These are phyloP conservation scores for Eucalyptus lansdowneana DNA, from an alignment of 345 rosid genomes.

Conservation along the genomic window DNA sequence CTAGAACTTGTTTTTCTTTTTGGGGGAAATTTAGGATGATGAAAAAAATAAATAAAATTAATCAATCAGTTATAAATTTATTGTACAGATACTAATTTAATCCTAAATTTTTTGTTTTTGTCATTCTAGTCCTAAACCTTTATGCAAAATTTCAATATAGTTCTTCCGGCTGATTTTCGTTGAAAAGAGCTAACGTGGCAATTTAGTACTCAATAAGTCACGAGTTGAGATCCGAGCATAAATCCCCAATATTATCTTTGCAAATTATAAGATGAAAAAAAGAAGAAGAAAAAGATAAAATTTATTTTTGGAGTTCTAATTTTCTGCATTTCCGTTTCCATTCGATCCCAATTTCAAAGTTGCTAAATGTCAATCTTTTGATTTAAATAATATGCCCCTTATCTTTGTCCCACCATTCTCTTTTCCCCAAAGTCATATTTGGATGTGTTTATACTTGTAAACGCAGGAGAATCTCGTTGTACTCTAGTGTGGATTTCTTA, in stretches of 20 bases:
- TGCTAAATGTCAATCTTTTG: neutral
- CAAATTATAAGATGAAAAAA: neutral
- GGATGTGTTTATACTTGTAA: neutral
- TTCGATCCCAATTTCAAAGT: neutral
- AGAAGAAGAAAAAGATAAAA: fast-evolving
- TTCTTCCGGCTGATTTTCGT: fast-evolving
- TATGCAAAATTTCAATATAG: fast-evolving
- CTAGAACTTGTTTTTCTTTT: fast-evolving
- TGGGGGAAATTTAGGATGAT: neutral
- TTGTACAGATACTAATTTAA: fast-evolving
- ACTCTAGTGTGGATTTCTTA: neutral
- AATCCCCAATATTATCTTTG: neutral
- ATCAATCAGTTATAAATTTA: neutral
- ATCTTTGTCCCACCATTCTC: neutral
- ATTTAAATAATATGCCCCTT: neutral
- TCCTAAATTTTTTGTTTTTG: fast-evolving
- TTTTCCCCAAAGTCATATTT: neutral
- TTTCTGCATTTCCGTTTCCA: neutral
- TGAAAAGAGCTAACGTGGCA: fast-evolving
- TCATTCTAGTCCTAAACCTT: neutral
- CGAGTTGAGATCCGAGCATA: fast-evolving
- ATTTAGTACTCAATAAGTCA: neutral
- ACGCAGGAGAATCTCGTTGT: neutral
- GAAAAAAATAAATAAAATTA: neutral
- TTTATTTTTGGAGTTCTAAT: neutral